phyloP scores from a whole-genome alignment of 495 filamentous ascomycete genomes.

The Aspergillus hancockii region DNA sequence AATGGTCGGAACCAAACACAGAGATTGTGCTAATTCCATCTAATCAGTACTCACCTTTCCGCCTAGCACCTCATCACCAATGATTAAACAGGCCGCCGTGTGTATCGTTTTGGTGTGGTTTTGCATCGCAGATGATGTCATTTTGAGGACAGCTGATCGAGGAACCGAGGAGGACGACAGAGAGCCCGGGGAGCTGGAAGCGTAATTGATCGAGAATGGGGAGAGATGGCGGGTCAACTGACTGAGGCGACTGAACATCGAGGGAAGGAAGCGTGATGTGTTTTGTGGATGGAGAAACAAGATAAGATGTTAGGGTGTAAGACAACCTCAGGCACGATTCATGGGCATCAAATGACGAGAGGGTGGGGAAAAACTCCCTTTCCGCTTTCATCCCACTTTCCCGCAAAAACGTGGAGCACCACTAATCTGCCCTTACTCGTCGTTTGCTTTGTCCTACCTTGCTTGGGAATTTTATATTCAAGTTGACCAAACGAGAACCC shows the following conservation, averaged over 20 bases:
- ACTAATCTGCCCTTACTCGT: neutral
- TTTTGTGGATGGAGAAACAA: slow-evolving; percentile 7
- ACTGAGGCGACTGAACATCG: slow-evolving; percentile 75
- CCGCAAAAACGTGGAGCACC: slow-evolving; percentile 6
- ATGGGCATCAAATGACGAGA: neutral
- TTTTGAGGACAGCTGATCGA: slow-evolving; percentile 38
- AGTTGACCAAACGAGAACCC: neutral
- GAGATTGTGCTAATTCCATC: neutral
- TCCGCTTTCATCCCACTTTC: slow-evolving; percentile 9
- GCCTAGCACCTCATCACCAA: slow-evolving; percentile 95
- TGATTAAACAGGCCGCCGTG: slow-evolving; percentile 92
- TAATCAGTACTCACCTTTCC: slow-evolving; percentile 68
- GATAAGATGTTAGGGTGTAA: neutral
- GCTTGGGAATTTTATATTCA: neutral
- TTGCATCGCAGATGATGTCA: slow-evolving; percentile 55
- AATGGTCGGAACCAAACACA: neutral
- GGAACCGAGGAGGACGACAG: slow-evolving; percentile 46
- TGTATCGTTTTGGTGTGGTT: slow-evolving; percentile 65
- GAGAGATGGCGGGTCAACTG: slow-evolving; percentile 74
- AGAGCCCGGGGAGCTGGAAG: slow-evolving; percentile 31
- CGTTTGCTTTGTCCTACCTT: neutral
- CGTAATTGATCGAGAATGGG: slow-evolving; percentile 57
- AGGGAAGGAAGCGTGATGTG: slow-evolving; percentile 5
- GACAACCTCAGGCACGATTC: neutral
- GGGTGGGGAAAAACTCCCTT: slow-evolving; percentile 7